Percentiles rank a stretch among this genome's conserved stretches.
phyloP scores from a whole-genome alignment of 2,329 filamentous ascomycete species.

The Curvularia hawaiiensis region DNA sequence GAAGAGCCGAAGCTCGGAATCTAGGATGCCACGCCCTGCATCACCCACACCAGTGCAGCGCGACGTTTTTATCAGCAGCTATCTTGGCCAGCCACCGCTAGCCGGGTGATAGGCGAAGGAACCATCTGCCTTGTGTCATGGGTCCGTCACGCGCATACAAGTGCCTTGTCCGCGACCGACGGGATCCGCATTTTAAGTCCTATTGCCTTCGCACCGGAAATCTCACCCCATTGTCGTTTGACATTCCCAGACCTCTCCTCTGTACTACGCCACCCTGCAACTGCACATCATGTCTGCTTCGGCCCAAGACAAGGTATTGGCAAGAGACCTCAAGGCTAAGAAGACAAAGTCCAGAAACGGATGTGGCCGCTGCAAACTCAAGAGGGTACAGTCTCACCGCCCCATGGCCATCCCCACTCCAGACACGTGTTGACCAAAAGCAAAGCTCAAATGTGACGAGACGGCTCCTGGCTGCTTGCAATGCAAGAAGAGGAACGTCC shows the following conservation, averaged over 20 bases:
- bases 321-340: slow-evolving; percentile 38
- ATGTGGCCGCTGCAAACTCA: slow-evolving; percentile 44
- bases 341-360: slow-evolving; percentile 47
- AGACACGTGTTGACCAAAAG: slow-evolving; percentile 24
- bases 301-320: slow-evolving; percentile 31
- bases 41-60: slow-evolving; percentile 29
- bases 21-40: slow-evolving; percentile 24
- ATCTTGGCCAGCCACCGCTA: slow-evolving; percentile 26
- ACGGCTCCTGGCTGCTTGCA: slow-evolving; percentile 51
- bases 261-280: slow-evolving; percentile 9
- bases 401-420: neutral
- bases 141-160: slow-evolving; percentile 28
- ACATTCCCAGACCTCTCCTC: slow-evolving; percentile 20
- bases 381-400: slow-evolving; percentile 32
- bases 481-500: slow-evolving; percentile 50
- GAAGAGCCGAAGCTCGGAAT: slow-evolving; percentile 31
- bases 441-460: slow-evolving; percentile 53
- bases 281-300: slow-evolving; percentile 39
- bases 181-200: slow-evolving; percentile 27
- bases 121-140: slow-evolving; percentile 36
- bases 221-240: slow-evolving; percentile 27
- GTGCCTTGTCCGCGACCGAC: slow-evolving; percentile 18
- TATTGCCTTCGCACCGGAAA: slow-evolving; percentile 20
- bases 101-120: slow-evolving; percentile 29
- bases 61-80: slow-evolving; percentile 37